Conservation (phyloP, 1,284 basidiomycete genomes). For the Cutaneotrichosporon spelunceum region DNA sequence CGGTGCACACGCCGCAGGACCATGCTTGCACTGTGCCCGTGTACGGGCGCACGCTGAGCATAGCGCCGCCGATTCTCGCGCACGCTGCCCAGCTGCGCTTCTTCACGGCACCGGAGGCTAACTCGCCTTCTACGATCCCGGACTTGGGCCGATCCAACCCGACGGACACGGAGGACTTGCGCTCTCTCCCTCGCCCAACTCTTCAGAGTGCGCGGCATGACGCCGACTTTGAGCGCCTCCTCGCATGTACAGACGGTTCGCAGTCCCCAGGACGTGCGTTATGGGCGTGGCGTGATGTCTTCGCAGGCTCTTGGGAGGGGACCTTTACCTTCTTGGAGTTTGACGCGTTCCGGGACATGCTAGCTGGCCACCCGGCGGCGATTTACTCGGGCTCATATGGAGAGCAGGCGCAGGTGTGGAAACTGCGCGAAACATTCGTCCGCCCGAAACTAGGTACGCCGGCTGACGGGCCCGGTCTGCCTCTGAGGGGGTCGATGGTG, state of each 20-base stretch:
- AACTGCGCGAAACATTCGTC: conserved; percentile 54
- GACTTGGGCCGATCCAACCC: background rate
- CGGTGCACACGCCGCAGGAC: conserved; percentile 25
- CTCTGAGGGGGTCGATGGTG: conserved; percentile 39
- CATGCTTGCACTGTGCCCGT: conserved; percentile 38
- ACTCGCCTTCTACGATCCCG: background rate
- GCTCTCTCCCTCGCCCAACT: conserved; percentile 28
- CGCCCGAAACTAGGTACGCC: conserved; percentile 23
- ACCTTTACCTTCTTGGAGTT: conserved; percentile 59
- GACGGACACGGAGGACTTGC: conserved; percentile 16
- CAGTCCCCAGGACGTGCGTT: conserved; percentile 49
- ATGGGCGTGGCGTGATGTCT: conserved; percentile 50
- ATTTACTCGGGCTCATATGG: conserved; percentile 56
- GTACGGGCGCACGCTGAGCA: conserved; percentile 40
- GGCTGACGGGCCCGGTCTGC: conserved; percentile 15
- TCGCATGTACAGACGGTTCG: conserved; percentile 50
- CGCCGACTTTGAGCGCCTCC: conserved; percentile 43
- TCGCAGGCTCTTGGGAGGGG: conserved; percentile 58
- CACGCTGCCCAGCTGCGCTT: conserved; percentile 52
- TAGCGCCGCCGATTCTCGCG: conserved; percentile 46
- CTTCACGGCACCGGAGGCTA: conserved; percentile 27
- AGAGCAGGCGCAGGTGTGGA: conserved; percentile 59
- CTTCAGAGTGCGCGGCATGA: conserved; percentile 21
- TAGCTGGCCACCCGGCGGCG: conserved; percentile 42
- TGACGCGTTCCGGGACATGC: conserved; percentile 55